phyloP scores from a whole-genome alignment of 2,329 filamentous ascomycete species.

The Zymoseptoria passerinii region DNA sequence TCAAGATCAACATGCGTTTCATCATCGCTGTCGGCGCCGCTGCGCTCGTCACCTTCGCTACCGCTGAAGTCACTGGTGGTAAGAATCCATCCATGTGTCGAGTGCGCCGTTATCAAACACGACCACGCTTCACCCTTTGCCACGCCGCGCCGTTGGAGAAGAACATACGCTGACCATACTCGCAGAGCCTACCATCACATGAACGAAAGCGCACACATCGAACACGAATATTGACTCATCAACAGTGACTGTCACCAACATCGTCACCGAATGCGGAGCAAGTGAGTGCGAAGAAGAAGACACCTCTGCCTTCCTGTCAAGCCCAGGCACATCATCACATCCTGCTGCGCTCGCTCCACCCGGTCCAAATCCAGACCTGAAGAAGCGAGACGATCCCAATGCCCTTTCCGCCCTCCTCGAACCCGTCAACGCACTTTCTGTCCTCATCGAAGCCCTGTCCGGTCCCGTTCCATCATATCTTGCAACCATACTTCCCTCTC shows the following conservation, averaged over 20 bases:
- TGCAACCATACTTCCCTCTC: neutral
- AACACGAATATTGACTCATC: conserved; percentile 7
- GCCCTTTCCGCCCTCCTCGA: conserved; percentile 13
- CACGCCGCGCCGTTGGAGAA: neutral
- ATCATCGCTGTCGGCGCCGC: conserved; percentile 18
- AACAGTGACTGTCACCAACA: conserved; percentile 10
- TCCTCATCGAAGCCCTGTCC: conserved; percentile 3
- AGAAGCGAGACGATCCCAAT: conserved; percentile 5
- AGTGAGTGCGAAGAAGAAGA: conserved; percentile 15
- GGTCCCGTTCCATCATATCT: conserved; percentile 5
- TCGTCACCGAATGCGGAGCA: conserved; percentile 14
- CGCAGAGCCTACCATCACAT: conserved; percentile 3
- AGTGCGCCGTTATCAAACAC: neutral
- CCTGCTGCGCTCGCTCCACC: conserved; percentile 7
- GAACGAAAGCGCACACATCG: neutral
- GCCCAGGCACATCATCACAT: conserved; percentile 7
- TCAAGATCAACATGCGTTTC: conserved; percentile 20
- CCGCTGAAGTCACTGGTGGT: conserved; percentile 22
- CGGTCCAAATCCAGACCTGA: neutral
- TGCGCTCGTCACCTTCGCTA: conserved; percentile 18
- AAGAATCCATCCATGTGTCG: conserved; percentile 1
- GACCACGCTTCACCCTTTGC: neutral
- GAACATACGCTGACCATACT: conserved; percentile 1
- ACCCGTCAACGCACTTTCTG: conserved; percentile 9
- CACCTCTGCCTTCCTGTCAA: conserved; percentile 5